Conservation (phyloP, 345 rosid species). For the Ceriops tagal region DNA sequence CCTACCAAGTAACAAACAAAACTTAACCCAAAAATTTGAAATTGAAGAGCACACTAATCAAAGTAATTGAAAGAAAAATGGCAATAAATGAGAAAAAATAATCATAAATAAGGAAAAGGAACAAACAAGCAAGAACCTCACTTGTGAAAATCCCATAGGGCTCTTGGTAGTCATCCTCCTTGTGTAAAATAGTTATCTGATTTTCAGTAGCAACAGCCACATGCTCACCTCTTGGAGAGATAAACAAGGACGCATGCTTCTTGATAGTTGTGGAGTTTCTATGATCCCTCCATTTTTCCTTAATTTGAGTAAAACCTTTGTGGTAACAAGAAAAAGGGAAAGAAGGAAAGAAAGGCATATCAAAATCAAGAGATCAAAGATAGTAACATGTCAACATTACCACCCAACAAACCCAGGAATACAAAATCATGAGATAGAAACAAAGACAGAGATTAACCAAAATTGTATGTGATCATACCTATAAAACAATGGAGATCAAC, state of each 20-base stretch:
- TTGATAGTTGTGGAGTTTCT: conserved; percentile 39
- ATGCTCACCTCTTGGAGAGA: conserved; percentile 70
- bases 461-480: too few species aligned
- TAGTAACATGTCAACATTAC: neutral
- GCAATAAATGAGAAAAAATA: too few species aligned
- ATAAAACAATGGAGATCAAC: too few species aligned
- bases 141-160: conserved; percentile 63
- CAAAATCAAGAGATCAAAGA: neutral
- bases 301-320: conserved; percentile 62
- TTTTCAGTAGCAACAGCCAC: conserved; percentile 77
- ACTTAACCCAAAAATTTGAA: too few species aligned
- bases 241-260: conserved; percentile 48
- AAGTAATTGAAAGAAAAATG: too few species aligned
- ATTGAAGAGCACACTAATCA: too few species aligned
- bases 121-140: conserved; percentile 17
- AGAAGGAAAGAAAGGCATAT: neutral
- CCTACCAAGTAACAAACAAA: too few species aligned
- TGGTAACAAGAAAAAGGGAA: conserved; percentile 11
- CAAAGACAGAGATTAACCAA: neutral
- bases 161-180: conserved; percentile 64
- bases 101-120: too few species aligned
- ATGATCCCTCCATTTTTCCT: conserved; percentile 56
- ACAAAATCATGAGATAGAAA: neutral
- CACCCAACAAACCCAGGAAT: neutral
- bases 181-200: conserved; percentile 63